Base-by-base conservation (phyloP, 1,284 basidiomycete genomes). In the Fomitiporia mediterranea region DNA sequence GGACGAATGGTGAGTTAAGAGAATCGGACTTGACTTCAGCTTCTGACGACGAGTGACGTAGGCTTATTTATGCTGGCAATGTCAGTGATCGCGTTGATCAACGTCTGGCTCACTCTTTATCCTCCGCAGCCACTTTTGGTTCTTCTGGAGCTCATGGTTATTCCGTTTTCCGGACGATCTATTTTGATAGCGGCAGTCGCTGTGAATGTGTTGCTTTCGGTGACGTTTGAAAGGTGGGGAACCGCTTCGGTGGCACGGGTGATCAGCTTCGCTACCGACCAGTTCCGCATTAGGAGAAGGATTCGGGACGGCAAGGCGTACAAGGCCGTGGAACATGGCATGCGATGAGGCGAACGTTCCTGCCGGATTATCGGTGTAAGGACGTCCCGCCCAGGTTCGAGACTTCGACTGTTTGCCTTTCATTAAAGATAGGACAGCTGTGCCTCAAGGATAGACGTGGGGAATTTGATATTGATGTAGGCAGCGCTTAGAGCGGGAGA, bases 221-320 rank as follows among this genome's bases (percentile, higher is more conserved):
- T 93, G 68, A 77, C 74, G 0, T 97, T 89, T 65, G 96, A 99
- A 68, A 77, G 81, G 49, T 94, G 86, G 81, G 86, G 82, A 4
- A 78, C 86, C 34, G 75, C 77, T 56, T 72, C 74, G 11, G 80
- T 94, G 44, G 81, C 85, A 3, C 72, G 70, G 23, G 30, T 80
- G 32, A 74, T 92, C 19, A 83, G 81, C 2, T 66, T 67, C 48
- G 55, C 82, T 58, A 67, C 74, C 57, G 70, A 71, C 50, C 42
- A 39, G 2, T 71, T 78, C 65, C 73, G 72, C 43, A 72, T 72
- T 44, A 75, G 75, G 58, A 75, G 75, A 59, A 72, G 83, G 57
- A 68, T 73, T 42, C 72, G 77, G 53, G 81, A 82, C 42, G 84
- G 83, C 6, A 86, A 87, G 65, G 70, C 74, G 48, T 91, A 91